Conservation (phyloP, 2,329 filamentous ascomycete species). For the Pseudogymnoascus sp. region DNA sequence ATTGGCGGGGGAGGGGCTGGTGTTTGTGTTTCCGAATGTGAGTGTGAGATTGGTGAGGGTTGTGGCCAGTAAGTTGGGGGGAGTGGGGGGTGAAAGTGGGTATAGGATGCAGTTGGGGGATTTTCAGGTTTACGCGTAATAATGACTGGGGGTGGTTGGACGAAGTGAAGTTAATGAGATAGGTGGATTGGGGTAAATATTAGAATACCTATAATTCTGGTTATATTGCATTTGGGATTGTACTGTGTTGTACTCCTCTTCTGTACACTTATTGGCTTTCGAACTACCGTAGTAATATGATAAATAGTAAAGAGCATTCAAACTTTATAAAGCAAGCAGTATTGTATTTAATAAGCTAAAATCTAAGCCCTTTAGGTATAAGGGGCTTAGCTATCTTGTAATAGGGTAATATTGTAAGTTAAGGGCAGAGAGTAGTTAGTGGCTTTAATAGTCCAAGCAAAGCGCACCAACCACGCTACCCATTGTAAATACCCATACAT, state of each 20-base stretch:
- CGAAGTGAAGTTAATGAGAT: not conserved
- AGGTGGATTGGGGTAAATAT: not conserved
- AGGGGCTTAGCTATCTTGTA: not conserved
- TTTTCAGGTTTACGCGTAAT: constrained; percentile 12
- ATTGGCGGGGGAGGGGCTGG: constrained; percentile 13
- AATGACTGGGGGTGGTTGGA: too few species aligned
- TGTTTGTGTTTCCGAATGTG: constrained; percentile 11
- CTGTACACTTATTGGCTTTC: too few species aligned
- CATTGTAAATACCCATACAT: not conserved
- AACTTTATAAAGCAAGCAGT: not conserved
- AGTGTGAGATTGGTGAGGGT: constrained; percentile 11
- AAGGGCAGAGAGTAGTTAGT: not conserved
- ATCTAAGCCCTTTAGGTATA: too few species aligned
- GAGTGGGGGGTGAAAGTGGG: constrained; percentile 7
- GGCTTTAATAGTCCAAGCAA: not conserved
- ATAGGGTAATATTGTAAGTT: not conserved
- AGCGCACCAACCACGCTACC: not conserved
- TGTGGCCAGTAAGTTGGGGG: constrained; percentile 11
- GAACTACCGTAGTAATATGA: too few species aligned
- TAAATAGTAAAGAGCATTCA: not conserved
- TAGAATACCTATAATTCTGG: not conserved
- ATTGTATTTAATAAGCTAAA: not conserved
- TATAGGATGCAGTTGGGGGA: constrained; percentile 15
- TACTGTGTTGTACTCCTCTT: too few species aligned
- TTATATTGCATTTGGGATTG: not conserved